phyloP scores from a whole-genome alignment of 2,329 filamentous ascomycete species.

The Monilinia laxa region DNA sequence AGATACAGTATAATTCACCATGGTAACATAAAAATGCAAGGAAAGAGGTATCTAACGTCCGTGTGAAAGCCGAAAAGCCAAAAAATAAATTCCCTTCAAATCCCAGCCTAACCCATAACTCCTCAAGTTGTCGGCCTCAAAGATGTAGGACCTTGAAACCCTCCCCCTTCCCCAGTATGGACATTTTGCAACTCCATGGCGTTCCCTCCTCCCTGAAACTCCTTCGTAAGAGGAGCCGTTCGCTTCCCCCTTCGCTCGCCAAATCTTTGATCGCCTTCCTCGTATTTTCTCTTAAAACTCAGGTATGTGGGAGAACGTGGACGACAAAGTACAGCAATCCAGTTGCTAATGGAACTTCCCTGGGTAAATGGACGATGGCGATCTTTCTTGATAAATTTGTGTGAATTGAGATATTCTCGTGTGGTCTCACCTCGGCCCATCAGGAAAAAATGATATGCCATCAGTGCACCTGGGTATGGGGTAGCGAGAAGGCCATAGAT shows the following conservation, averaged over 20 bases:
- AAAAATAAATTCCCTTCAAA: slow-evolving; percentile 1
- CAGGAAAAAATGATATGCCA: slow-evolving; percentile 87
- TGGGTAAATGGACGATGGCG: slow-evolving; percentile 89
- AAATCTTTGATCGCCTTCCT: slow-evolving; percentile 82
- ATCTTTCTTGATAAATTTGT: slow-evolving; percentile 91
- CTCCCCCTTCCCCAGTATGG: slow-evolving; percentile 38
- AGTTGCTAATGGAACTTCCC: slow-evolving; percentile 72
- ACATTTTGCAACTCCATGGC: slow-evolving; percentile 70
- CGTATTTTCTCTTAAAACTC: slow-evolving; percentile 75
- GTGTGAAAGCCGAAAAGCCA: not conserved
- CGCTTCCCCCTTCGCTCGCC: slow-evolving; percentile 56
- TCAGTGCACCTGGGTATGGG: slow-evolving; percentile 79
- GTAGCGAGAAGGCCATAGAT: slow-evolving; percentile 75
- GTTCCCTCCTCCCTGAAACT: slow-evolving; percentile 55
- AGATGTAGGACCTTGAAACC: slow-evolving; percentile 54
- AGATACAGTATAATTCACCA: slow-evolving; percentile 8
- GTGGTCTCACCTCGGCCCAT: slow-evolving; percentile 92
- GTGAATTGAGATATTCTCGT: slow-evolving; percentile 90
- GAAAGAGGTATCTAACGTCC: slow-evolving; percentile 20
- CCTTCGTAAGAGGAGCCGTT: slow-evolving; percentile 48
- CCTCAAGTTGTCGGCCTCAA: slow-evolving; percentile 22
- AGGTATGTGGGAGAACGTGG: slow-evolving; percentile 87
- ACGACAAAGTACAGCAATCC: slow-evolving; percentile 75
- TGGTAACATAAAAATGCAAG: slow-evolving; percentile 14
- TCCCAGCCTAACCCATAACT: not conserved